Evolutionary conservation across 2,329 filamentous ascomycete species (phyloP).

Genomic region (Fusarium foetens): DNA sequence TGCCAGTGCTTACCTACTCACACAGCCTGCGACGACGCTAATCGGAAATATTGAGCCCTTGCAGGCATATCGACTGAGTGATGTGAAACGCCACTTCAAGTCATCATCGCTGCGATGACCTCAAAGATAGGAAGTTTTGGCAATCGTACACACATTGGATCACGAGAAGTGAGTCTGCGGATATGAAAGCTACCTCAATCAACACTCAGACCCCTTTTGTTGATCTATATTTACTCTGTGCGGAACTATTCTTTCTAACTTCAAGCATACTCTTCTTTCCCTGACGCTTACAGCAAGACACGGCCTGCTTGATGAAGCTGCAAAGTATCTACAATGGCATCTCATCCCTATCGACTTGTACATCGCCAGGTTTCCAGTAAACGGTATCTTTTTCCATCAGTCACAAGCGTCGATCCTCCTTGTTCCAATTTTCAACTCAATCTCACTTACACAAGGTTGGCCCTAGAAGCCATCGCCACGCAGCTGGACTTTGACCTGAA

Average conservation of each 20-base stretch:
- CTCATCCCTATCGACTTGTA: not conserved
- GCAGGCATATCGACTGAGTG: not conserved
- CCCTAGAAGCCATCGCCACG: rapidly evolving
- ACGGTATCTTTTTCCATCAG: rapidly evolving
- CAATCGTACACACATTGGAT: not conserved
- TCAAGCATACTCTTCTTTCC: not conserved
- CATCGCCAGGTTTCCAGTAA: rapidly evolving
- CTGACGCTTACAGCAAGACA: no score
- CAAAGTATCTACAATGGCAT: not conserved
- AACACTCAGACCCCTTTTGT: no score
- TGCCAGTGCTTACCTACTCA: not conserved
- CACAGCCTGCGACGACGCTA: no score
- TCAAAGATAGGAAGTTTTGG: rapidly evolving
- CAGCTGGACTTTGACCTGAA: rapidly evolving
- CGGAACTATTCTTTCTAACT: rapidly evolving
- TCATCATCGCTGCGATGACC: not conserved
- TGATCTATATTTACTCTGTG: not conserved
- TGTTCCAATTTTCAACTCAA: rapidly evolving
- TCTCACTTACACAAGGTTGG: rapidly evolving
- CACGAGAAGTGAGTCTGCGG: not conserved
- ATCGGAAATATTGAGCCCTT: not conserved
- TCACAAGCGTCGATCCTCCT: rapidly evolving
- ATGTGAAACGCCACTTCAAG: not conserved
- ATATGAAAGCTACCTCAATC: no score
- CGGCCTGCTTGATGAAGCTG: not conserved